A percentile compares a stretch with the other conserved stretches of the same genome.
These are phyloP conservation scores for Nicotiana noctiflora DNA, from an alignment of 257 asterid species.

Conservation along the genomic window DNA sequence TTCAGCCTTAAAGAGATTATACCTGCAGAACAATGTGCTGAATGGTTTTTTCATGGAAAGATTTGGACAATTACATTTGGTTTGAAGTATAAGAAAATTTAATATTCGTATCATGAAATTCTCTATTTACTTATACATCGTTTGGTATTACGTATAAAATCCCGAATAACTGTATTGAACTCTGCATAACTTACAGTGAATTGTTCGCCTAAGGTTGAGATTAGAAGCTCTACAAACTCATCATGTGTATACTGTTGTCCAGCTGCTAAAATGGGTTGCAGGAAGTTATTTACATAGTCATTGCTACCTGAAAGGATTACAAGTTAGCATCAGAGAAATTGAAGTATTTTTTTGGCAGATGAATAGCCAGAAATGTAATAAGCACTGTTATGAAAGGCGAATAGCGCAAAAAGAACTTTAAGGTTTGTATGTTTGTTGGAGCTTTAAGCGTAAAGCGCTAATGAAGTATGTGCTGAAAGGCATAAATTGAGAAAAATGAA, in stretches of 20 bases:
- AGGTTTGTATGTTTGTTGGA: too few species aligned
- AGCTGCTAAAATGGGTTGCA: conserved; percentile 62
- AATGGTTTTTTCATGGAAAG: too few species aligned
- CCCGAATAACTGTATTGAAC: neutral
- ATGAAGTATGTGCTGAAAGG: too few species aligned
- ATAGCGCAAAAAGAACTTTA: too few species aligned
- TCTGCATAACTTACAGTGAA: conserved; percentile 26
- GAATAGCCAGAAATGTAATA: neutral
- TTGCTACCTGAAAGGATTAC: conserved; percentile 56
- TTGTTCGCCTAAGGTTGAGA: conserved; percentile 54
- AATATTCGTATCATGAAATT: too few species aligned
- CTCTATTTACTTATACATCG: too few species aligned
- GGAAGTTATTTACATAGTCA: conserved; percentile 73
- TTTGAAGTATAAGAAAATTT: too few species aligned
- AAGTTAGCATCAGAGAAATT: neutral
- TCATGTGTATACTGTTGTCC: conserved; percentile 64
- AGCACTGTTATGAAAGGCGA: neutral
- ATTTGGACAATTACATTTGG: too few species aligned
- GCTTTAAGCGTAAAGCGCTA: too few species aligned
- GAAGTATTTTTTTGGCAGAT: neutral
- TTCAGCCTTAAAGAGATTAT: too few species aligned
- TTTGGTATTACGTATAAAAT: neutral
- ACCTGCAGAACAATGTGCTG: too few species aligned
- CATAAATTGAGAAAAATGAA: too few species aligned
- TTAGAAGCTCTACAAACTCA: conserved; percentile 47